phyloP scores from a whole-genome alignment of 2,329 filamentous ascomycete species.

The Alternaria angustiovoidea region DNA sequence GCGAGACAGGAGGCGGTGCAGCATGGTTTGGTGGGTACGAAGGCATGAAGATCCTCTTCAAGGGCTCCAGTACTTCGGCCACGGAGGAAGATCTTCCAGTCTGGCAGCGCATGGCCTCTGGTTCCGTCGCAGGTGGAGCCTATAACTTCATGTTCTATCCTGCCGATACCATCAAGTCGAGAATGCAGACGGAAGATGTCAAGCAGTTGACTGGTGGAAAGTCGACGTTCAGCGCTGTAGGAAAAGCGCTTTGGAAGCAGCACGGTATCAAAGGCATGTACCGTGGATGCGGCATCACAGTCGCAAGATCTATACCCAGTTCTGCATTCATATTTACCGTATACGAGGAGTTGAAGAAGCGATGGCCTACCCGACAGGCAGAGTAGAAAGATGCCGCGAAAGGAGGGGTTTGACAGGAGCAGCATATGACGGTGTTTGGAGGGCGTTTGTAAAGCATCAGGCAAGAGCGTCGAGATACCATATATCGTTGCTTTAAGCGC shows the following conservation, averaged over 20 bases:
- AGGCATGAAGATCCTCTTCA: constrained; percentile 72
- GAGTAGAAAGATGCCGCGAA: constrained; percentile 5
- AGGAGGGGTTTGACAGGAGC: neutral
- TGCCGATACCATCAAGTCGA: constrained; percentile 95
- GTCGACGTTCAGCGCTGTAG: constrained; percentile 76
- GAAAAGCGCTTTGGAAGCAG: constrained; percentile 77
- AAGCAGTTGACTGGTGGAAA: constrained; percentile 61
- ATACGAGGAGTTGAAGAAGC: constrained; percentile 80
- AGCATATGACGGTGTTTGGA: constrained; percentile 16
- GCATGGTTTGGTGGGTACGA: constrained; percentile 81
- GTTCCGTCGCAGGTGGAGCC: constrained; percentile 85
- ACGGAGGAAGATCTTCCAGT: constrained; percentile 70
- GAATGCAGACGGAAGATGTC: constrained; percentile 89
- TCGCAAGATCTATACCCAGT: constrained; percentile 85
- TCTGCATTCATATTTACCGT: constrained; percentile 99
- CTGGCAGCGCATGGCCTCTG: constrained; percentile 86
- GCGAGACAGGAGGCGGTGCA: constrained; percentile 90
- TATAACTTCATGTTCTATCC: constrained; percentile 99
- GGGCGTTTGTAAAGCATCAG: constrained; percentile 16
- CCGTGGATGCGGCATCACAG: constrained; percentile 93
- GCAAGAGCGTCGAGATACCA: constrained; percentile 22
- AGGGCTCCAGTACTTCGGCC: constrained; percentile 55
- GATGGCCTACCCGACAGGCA: constrained; percentile 38
- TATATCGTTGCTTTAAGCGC: constrained; percentile 4
- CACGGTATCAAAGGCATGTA: constrained; percentile 87